These are phyloP conservation scores for Penicillium fuscoglaucum DNA, from an alignment of 2,329 filamentous ascomycete species.

Conservation along the genomic window DNA sequence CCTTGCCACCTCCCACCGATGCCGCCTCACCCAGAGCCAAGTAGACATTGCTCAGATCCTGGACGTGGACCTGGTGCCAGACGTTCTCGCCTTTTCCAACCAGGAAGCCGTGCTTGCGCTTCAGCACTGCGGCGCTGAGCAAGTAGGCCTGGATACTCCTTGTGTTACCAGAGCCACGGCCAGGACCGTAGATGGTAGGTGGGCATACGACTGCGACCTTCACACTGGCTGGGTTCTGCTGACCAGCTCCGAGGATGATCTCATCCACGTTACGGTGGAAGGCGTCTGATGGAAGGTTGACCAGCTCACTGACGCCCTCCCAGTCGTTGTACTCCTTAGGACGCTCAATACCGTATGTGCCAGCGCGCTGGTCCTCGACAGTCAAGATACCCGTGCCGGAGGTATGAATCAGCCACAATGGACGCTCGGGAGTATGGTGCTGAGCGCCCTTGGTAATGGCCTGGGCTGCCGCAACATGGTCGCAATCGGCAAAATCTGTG, in stretches of 20 bases:
- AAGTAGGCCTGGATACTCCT: conserved; percentile 46
- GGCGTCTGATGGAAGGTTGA: conserved; percentile 43
- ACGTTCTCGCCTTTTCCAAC: conserved; percentile 43
- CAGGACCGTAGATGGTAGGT: conserved; percentile 45
- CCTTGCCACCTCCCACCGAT: conserved; percentile 39
- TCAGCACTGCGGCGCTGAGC: conserved; percentile 39
- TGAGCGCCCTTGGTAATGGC: conserved; percentile 45
- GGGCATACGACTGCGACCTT: conserved; percentile 45
- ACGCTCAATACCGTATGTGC: conserved; percentile 43
- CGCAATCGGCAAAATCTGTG: conserved; percentile 45
- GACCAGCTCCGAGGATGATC: conserved; percentile 36
- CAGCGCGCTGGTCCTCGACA: conserved; percentile 42
- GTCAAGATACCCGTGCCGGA: conserved; percentile 48
- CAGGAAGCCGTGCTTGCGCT: conserved; percentile 41
- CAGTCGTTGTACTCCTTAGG: conserved; percentile 50
- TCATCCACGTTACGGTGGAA: conserved; percentile 45
- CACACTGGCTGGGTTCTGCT: conserved; percentile 29
- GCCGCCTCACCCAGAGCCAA: conserved; percentile 42
- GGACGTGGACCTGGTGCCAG: conserved; percentile 45
- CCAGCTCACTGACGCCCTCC: conserved; percentile 45
- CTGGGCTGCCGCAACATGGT: conserved; percentile 44
- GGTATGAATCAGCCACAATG: conserved; percentile 47
- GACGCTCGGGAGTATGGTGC: conserved; percentile 36
- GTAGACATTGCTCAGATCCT: conserved; percentile 43
- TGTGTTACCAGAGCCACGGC: conserved; percentile 39